Base-by-base conservation (phyloP, 495 filamentous ascomycete species). In the Daldinia caldariorum region DNA sequence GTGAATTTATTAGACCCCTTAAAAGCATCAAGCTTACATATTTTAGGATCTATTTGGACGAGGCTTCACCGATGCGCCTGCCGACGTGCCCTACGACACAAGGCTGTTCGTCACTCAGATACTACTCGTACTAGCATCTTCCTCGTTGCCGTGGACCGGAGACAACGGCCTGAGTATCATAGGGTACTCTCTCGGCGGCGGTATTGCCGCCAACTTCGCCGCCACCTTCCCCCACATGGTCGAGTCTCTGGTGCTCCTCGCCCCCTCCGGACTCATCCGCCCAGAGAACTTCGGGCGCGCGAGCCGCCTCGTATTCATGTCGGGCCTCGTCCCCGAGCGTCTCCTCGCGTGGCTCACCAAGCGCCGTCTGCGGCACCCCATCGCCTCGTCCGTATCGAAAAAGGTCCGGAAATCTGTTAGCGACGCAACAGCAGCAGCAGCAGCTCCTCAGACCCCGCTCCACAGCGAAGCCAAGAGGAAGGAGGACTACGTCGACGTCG, bases 111-210 rank as follows among this genome's bases (percentile, higher is more conserved):
- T 86, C 16, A 85, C 87, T 1, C 90, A 94, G 78, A 91, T 96
- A 39, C 77, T 94, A 56, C 83, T 91, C 51, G 90, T 85, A 7
- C 78, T 95, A 43, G 79, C 86, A 14, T 92, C 92, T 3, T 94
- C 91, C 2, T 78, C 81, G 2, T 79, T 86, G 34, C 38, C 79
- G 1, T 85, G 83, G 83, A 82, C 79, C 1, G 83, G 83, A 8
- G 71, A 79, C 14, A 73, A 79, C 38, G 79, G 68, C 68, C 92
- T 97, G 74, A 86, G 87, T 31, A 71, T 97, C 10, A 79, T 94
- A 16, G 94, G 94, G 0, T 97, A 94, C 76, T 94, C 92, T 0
- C 84, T 97, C 9, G 93, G 94, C 22, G 94, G 94, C 41, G 91
- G 89, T 13, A 86, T 97, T 35, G 85, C 87, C 3, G 89, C 88